Base-by-base conservation (phyloP, 495 filamentous ascomycete species). In the Hypoxylon perforatum region DNA sequence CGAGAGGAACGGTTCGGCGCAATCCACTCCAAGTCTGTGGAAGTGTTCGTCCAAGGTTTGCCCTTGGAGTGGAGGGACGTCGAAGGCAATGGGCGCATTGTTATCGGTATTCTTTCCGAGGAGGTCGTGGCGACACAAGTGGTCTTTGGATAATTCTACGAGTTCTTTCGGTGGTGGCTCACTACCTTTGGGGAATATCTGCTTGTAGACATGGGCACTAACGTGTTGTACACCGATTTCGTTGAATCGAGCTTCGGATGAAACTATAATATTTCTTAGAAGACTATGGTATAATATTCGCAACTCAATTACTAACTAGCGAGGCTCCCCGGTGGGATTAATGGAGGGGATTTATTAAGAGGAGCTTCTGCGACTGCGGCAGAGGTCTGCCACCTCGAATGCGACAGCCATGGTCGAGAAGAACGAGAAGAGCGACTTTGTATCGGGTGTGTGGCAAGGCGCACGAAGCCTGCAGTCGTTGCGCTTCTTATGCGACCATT, bases 171-270 rank as follows among this genome's bases (percentile, higher is more conserved):
- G 82, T 3, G 84, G 78, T 1, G 82, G 80, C 4, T 79, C 68
- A 57, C 85, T 80, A 38, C 80, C 72, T 25, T 45, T 35, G 18
- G 75, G 71, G 73, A 99, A 99, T 41, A 99, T 80, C 75, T 98
- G 96, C 3, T 86, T 70, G 76, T 93, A 89, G 33, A 99, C 85
- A 82, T 90, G 84, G 56, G 83, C 82, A 81, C 92, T 95, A 41
- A 99, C 74, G 68, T 97, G 94, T 78, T 99, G 96, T 21, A 99
- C 92, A 21, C 92, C 92, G 65, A 99, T 91, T 57, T 95, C 90
- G 73, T 97, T 98, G 79, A 88, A 92, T 53, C 94, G 88, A 35
- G 90, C 80, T 30, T 80, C 69, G 33, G 87, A 83, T 22, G 82
- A 80, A 41, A 89, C 87, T 88, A 73, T 17, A 69, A 17, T 55